Conservation (phyloP, 2,329 filamentous ascomycete species). For the Botrytis pseudocinerea region DNA sequence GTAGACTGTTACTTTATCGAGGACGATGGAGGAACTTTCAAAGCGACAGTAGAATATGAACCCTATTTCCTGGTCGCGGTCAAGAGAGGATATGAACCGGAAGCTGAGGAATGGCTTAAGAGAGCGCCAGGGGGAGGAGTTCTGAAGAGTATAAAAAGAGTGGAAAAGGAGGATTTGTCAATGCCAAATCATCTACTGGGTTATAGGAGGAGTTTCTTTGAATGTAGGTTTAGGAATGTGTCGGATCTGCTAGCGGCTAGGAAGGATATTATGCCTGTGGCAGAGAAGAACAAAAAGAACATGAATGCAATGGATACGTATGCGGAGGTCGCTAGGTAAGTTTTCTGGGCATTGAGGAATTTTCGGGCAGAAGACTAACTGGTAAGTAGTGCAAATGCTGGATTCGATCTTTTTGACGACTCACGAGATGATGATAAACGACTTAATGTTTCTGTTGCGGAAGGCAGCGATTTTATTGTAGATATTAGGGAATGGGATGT, state of each 20-base stretch:
- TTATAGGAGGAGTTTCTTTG: constrained; percentile 83
- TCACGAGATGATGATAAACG: constrained; percentile 77
- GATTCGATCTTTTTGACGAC: constrained; percentile 95
- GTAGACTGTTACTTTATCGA: constrained; percentile 98
- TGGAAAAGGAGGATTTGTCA: constrained; percentile 90
- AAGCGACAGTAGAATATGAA: constrained; percentile 93
- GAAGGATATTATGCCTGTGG: constrained; percentile 82
- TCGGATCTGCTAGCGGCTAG: constrained; percentile 81
- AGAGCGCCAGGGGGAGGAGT: constrained; percentile 75
- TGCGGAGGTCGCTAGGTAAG: constrained; percentile 87
- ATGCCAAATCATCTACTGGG: constrained; percentile 97
- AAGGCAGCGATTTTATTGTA: constrained; percentile 95
- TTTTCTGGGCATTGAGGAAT: constrained; percentile 29
- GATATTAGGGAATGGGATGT: constrained; percentile 99
- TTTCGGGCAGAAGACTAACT: constrained; percentile 21
- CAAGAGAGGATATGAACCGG: constrained; percentile 81
- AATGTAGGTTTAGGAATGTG: constrained; percentile 86
- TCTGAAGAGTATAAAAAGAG: constrained; percentile 71
- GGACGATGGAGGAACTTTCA: constrained; percentile 81
- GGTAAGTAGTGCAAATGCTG: constrained; percentile 63
- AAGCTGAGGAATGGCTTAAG: constrained; percentile 95
- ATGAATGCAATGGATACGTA: constrained; percentile 98
- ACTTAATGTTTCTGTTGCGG: constrained; percentile 71
- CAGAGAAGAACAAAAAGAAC: constrained; percentile 94
- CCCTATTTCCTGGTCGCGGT: constrained; percentile 94